Conservation (phyloP, 345 rosid species). For the Lumnitzera littorea region DNA sequence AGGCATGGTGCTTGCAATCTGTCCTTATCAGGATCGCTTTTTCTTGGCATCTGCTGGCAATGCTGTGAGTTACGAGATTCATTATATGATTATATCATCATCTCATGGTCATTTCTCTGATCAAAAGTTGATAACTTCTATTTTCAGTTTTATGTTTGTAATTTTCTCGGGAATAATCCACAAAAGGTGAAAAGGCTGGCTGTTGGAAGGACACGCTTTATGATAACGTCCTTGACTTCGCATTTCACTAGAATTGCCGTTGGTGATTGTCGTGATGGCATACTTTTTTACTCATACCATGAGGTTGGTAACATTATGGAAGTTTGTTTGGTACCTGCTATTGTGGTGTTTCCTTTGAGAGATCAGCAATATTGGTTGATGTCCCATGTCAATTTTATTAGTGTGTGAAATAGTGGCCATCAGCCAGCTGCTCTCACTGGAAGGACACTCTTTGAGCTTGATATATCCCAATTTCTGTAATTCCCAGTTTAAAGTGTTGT, state of each 20-base stretch:
- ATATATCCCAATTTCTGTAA: too few species aligned
- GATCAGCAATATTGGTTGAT: too few species aligned
- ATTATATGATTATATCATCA: too few species aligned
- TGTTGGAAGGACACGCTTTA: conserved; percentile 80
- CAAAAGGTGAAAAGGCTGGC: conserved; percentile 69
- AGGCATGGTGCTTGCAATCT: conserved; percentile 91
- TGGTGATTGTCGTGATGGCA: conserved; percentile 98
- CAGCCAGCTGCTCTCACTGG: too few species aligned
- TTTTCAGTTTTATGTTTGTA: conserved; percentile 78
- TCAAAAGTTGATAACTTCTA: conserved; percentile 18
- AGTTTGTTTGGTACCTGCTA: not conserved
- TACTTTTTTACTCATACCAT: conserved; percentile 77
- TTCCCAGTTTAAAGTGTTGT: too few species aligned
- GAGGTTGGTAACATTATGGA: conserved; percentile 48
- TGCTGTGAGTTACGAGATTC: conserved; percentile 53
- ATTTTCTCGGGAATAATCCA: conserved; percentile 63
- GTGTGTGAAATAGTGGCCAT: too few species aligned
- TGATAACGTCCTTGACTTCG: conserved; percentile 73
- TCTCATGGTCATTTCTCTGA: conserved; percentile 10
- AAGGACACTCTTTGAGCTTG: too few species aligned
- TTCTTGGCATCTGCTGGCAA: conserved; percentile 97
- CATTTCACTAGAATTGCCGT: conserved; percentile 81
- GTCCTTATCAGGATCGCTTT: conserved; percentile 83
- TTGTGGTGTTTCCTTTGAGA: not conserved
- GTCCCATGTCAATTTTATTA: too few species aligned